Conservation (phyloP, 2,329 filamentous ascomycete genomes). For the Phyllosticta citrichinensis region DNA sequence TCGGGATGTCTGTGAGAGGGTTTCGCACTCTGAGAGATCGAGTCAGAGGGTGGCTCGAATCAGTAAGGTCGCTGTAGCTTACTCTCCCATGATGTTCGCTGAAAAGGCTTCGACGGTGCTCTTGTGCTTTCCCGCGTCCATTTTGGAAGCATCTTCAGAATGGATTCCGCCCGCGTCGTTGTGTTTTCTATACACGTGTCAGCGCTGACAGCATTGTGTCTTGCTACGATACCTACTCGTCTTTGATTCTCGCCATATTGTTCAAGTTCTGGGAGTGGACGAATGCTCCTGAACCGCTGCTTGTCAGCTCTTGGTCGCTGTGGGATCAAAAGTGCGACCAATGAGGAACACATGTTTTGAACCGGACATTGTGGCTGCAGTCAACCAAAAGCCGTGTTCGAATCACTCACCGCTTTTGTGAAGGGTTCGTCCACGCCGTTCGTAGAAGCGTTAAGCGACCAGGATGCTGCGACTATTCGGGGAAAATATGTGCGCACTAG, state of each 20-base stretch:
- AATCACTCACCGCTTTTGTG: not conserved
- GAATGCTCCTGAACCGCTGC: not conserved
- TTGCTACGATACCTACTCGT: not conserved
- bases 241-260: not conserved
- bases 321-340: not conserved
- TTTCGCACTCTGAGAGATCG: slow-evolving; percentile 39
- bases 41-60: not conserved
- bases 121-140: not conserved
- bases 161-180: not conserved
- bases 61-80: not conserved
- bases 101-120: not conserved
- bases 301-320: not conserved
- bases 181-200: not conserved
- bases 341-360: not conserved
- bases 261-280: not conserved
- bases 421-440: not conserved
- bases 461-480: not conserved
- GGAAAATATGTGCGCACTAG: not conserved
- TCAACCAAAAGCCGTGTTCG: not conserved
- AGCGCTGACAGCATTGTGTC: not conserved
- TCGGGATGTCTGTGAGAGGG: slow-evolving; percentile 46
- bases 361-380: not conserved
- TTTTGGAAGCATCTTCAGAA: not conserved
- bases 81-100: not conserved
- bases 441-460: not conserved